Evolutionary conservation across 2,329 filamentous ascomycete species (phyloP), one percentile per base, ranked within the genome.

Genomic region (Trichoderma guizhouense): DNA sequence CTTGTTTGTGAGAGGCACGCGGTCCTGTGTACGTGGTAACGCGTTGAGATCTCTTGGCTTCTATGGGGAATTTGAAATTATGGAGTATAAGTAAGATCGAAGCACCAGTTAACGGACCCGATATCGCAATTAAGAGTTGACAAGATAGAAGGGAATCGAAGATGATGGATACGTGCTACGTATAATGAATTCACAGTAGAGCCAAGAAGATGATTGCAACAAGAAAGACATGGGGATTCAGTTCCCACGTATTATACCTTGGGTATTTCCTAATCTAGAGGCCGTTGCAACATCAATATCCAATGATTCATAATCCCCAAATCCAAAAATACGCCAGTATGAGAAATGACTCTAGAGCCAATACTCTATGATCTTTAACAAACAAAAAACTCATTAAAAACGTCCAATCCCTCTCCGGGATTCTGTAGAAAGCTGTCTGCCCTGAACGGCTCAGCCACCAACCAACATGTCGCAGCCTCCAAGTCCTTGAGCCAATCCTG

Each of bases 381-480:
- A 21, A 36, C 57, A 21, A 62, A 69, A 62, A 69, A 61, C 30
- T 69, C 67, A 21, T 69, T 62, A 3, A 69, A 32, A 9, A 62
- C 57, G 7, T 69, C 67, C 57, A 62, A 34, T 53, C 67, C 67
- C 39, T 69, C 67, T 3, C 39, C 67, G 2, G 67, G 39, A 62
- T 53, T 9, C 3, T 69, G 55, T n/a, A 69, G 11, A 32, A 69
- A 69, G 39, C 67, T 62, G 9, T 69, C 67, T 36, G 67, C 67
- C n/a, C 67, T 47, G 34, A 34, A 69, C 3, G 67, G 67, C 30
- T 69, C 67, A 3, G 67, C 67, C 67, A 69, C 67, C n/a, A 62
- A 62, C 67, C 67, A 69, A 9, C 67, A 69, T 11, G 67, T 69
- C 67, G 67, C 67, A 0, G 67, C 67, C 57, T 69, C 67, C 67